A percentile compares a stretch with the other conserved stretches of the same genome.
Evolutionary conservation across 2,329 filamentous ascomycete genomes (phyloP).

Genomic region (Nigrospora oryzae): DNA sequence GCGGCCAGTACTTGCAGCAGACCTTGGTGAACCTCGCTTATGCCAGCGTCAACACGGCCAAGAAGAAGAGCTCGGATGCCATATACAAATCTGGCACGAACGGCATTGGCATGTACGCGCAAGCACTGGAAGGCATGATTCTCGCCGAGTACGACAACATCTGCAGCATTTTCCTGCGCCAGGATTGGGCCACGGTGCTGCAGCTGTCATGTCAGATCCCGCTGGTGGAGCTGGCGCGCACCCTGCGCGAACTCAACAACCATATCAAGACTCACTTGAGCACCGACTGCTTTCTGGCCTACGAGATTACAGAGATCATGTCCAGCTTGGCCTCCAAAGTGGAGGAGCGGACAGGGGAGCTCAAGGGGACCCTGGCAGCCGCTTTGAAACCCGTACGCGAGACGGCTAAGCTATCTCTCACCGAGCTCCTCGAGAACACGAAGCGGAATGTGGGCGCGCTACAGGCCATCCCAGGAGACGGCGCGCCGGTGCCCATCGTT

Average conservation of each 20-base stretch:
- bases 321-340: conserved; percentile 70
- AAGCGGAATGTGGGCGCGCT: conserved; percentile 59
- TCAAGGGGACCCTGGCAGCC: conserved; percentile 75
- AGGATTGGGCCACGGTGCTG: conserved; percentile 76
- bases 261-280: conserved; percentile 81
- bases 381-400: conserved; percentile 84
- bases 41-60: conserved; percentile 75
- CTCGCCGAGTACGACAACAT: conserved; percentile 87
- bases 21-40: conserved; percentile 81
- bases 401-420: conserved; percentile 79
- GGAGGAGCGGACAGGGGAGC: conserved; percentile 74
- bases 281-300: conserved; percentile 91
- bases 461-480: conserved; percentile 66
- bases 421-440: conserved; percentile 77
- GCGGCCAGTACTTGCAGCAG: conserved; percentile 76
- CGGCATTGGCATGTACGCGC: conserved; percentile 82
- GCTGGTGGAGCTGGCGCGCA: conserved; percentile 75
- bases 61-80: conserved; percentile 72
- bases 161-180: conserved; percentile 73
- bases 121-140: conserved; percentile 80
- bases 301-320: conserved; percentile 89
- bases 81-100: conserved; percentile 85
- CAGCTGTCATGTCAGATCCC: conserved; percentile 70
- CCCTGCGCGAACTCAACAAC: conserved; percentile 77
- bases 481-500: conserved; percentile 68